These are phyloP conservation scores for Barbarea vulgaris DNA, from an alignment of 345 rosid genomes.

Conservation along the genomic window DNA sequence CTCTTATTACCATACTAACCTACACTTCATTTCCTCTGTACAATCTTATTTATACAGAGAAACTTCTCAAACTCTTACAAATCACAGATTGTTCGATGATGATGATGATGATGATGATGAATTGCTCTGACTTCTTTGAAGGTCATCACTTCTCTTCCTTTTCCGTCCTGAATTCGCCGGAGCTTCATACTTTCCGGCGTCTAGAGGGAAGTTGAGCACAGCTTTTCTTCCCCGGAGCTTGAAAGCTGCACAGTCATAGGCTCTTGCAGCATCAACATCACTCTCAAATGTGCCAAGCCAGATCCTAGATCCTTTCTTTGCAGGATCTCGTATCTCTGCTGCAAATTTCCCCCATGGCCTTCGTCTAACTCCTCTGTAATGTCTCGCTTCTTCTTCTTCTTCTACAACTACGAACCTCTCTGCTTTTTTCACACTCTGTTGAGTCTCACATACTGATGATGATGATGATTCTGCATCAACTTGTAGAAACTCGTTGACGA, in stretches of 20 bases:
- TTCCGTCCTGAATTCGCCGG: slow-evolving; percentile 57
- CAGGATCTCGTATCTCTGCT: slow-evolving; percentile 92
- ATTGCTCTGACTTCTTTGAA: slow-evolving; percentile 33
- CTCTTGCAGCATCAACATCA: slow-evolving; percentile 80
- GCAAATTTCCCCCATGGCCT: slow-evolving; percentile 97
- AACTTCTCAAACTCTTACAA: slow-evolving; percentile 16
- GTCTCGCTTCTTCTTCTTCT: slow-evolving; percentile 44
- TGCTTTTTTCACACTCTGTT: slow-evolving; percentile 25
- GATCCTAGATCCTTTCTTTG: slow-evolving; percentile 69
- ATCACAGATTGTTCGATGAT: slow-evolving; percentile 30
- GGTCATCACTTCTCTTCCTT: slow-evolving; percentile 46
- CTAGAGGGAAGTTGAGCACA: slow-evolving; percentile 77
- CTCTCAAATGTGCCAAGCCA: slow-evolving; percentile 88
- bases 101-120: slow-evolving; percentile 19
- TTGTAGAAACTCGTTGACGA: slow-evolving; percentile 31
- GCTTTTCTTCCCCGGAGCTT: slow-evolving; percentile 84
- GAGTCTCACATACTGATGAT: slow-evolving; percentile 33
- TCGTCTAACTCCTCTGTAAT: slow-evolving; percentile 81
- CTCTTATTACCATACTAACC: slow-evolving; percentile 21
- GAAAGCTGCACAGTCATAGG: slow-evolving; percentile 91
- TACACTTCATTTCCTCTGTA: slow-evolving; percentile 27
- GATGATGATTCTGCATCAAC: slow-evolving; percentile 23
- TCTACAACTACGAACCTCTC: background rate
- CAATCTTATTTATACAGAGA: slow-evolving; percentile 14
- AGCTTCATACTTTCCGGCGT: slow-evolving; percentile 63